These are phyloP conservation scores for Cryomyces antarcticus DNA, from an alignment of 495 filamentous ascomycete species.

Conservation along the genomic window DNA sequence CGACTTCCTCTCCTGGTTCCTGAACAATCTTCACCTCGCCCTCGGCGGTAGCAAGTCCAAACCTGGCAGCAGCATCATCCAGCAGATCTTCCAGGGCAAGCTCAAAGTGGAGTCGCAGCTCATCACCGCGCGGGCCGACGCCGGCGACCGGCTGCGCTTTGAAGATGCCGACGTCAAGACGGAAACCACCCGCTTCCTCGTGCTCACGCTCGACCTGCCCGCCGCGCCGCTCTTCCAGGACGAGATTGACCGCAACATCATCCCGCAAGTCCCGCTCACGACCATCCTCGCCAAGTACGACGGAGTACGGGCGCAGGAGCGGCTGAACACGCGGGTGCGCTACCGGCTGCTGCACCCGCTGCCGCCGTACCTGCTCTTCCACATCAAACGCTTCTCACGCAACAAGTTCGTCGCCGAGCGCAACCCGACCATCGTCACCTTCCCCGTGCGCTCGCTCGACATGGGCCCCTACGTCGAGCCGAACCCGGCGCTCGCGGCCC, in stretches of 20 bases:
- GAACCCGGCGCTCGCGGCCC: constrained; percentile 35
- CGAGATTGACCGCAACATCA: constrained; percentile 74
- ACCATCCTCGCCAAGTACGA: constrained; percentile 86
- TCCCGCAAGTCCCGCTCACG: constrained; percentile 86
- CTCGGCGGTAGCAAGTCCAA: constrained; percentile 81
- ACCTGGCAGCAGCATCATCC: constrained; percentile 60
- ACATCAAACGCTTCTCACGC: constrained; percentile 87
- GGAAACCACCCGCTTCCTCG: constrained; percentile 57
- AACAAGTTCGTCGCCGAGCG: constrained; percentile 93
- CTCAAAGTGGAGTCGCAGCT: constrained; percentile 83
- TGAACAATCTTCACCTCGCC: constrained; percentile 83
- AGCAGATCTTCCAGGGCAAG: constrained; percentile 80
- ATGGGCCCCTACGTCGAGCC: constrained; percentile 77
- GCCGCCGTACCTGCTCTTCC: constrained; percentile 80
- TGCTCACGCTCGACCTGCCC: constrained; percentile 82
- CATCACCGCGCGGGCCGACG: constrained; percentile 83
- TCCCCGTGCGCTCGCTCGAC: constrained; percentile 65
- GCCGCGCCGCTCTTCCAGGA: constrained; percentile 94
- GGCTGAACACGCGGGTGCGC: constrained; percentile 61
- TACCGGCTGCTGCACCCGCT: constrained; percentile 85
- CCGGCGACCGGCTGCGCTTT: constrained; percentile 75
- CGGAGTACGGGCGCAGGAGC: constrained; percentile 70
- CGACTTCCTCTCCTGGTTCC: constrained; percentile 91
- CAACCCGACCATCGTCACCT: constrained; percentile 96
- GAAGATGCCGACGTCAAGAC: constrained; percentile 76